Evolutionary conservation across 192 early-diverging fungal species (phyloP).

Genomic region (Backusella liffmaniae): DNA sequence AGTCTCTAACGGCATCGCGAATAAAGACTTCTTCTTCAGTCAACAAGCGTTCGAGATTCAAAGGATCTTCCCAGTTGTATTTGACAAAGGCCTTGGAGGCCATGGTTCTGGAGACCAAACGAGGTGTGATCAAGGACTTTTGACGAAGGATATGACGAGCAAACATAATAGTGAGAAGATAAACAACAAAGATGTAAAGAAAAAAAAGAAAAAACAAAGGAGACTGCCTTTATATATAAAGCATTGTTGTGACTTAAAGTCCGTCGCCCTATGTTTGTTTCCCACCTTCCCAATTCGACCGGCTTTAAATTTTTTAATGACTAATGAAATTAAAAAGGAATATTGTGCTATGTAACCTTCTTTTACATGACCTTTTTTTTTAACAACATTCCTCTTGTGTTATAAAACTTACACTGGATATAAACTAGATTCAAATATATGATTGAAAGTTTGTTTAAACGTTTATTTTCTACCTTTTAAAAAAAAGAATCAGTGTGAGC

Average conservation of each 20-base stretch:
- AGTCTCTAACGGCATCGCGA: constrained; percentile 81
- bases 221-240: neutral
- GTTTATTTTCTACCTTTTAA: neutral
- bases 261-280: neutral
- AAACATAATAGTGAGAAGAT: neutral
- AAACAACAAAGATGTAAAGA: neutral
- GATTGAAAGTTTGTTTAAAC: neutral
- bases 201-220: neutral
- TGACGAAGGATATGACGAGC: constrained; percentile 10
- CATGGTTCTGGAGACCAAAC: constrained; percentile 15
- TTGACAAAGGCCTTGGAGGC: constrained; percentile 50
- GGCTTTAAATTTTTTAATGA: constrained; percentile 6
- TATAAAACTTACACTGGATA: neutral
- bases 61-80: constrained; percentile 84
- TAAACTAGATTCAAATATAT: neutral
- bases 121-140: constrained; percentile 7
- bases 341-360: neutral
- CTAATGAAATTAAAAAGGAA: constrained; percentile 1
- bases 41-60: constrained; percentile 79
- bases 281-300: constrained; percentile 12
- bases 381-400: neutral
- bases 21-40: constrained; percentile 80
- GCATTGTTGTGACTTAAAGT: constrained; percentile 6
- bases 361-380: neutral
- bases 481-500: neutral